phyloP scores from a whole-genome alignment of 2,329 filamentous ascomycete genomes.

The Alternaria sp. region DNA sequence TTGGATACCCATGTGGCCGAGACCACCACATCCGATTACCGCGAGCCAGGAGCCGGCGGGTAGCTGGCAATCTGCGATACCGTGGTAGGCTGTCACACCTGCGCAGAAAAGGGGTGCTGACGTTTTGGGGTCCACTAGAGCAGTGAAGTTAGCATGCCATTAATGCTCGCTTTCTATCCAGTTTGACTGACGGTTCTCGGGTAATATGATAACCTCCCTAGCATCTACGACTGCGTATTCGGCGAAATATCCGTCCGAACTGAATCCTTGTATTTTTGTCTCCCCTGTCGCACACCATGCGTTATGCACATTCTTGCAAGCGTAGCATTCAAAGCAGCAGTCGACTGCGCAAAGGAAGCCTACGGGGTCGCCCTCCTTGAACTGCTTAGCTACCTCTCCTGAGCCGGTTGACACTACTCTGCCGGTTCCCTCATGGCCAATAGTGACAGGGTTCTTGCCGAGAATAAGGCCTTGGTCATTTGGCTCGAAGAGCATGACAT shows the following conservation, averaged over 20 bases:
- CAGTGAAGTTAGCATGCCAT: constrained; percentile 3
- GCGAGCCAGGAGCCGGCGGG: constrained; percentile 41
- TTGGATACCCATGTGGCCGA: constrained; percentile 45
- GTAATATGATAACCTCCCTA: constrained; percentile 38
- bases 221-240: constrained; percentile 45
- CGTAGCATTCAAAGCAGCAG: constrained; percentile 44
- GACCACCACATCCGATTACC: constrained; percentile 41
- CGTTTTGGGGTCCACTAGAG: constrained; percentile 34
- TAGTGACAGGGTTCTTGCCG: constrained; percentile 42
- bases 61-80: constrained; percentile 40
- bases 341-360: constrained; percentile 45
- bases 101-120: constrained; percentile 44
- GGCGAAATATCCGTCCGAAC: constrained; percentile 40
- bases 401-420: constrained; percentile 37
- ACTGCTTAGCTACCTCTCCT: constrained; percentile 33
- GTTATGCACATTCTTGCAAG: constrained; percentile 42
- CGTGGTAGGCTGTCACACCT: constrained; percentile 42
- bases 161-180: neutral
- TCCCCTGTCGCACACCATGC: constrained; percentile 39
- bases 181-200: constrained; percentile 31
- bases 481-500: constrained; percentile 49
- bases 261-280: constrained; percentile 43
- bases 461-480: constrained; percentile 46
- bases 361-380: constrained; percentile 43
- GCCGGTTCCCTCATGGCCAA: constrained; percentile 46